Percentiles rank a stretch among this genome's conserved stretches.
phyloP scores from a whole-genome alignment of 176 grass and related monocot species.

The Eragrostis nindensis region DNA sequence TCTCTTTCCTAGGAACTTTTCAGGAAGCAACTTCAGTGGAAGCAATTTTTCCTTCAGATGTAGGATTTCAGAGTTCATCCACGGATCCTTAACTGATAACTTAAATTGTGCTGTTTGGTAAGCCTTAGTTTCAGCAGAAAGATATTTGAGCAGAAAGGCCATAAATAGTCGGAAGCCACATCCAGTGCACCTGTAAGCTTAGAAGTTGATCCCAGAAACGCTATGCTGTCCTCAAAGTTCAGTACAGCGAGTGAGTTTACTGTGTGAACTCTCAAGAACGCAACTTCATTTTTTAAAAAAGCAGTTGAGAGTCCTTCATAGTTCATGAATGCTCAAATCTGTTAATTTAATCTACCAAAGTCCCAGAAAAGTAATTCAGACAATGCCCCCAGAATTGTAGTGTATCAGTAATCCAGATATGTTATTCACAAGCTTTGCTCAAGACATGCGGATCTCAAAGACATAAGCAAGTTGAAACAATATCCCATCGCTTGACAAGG shows the following conservation, averaged over 20 bases:
- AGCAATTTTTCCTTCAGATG: not conserved
- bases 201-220: not conserved
- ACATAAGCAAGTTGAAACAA: not conserved
- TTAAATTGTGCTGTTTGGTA: not conserved
- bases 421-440: not conserved
- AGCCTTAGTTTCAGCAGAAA: not conserved
- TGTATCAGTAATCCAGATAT: not conserved
- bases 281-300: not conserved
- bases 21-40: not conserved
- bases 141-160: not conserved
- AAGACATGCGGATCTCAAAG: slow-evolving; percentile 5
- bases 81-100: not conserved
- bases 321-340: slow-evolving; percentile 18
- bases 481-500: slow-evolving; percentile 10
- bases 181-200: not conserved
- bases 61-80: not conserved
- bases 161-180: not conserved
- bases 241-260: not conserved
- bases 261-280: not conserved
- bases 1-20: slow-evolving; percentile 13
- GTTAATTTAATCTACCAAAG: not conserved
- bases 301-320: not conserved
- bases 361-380: not conserved
- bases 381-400: not conserved
- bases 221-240: not conserved